Evolutionary conservation across 2,329 filamentous ascomycete genomes (phyloP).

Genomic region (Microcyclosporella mali): DNA sequence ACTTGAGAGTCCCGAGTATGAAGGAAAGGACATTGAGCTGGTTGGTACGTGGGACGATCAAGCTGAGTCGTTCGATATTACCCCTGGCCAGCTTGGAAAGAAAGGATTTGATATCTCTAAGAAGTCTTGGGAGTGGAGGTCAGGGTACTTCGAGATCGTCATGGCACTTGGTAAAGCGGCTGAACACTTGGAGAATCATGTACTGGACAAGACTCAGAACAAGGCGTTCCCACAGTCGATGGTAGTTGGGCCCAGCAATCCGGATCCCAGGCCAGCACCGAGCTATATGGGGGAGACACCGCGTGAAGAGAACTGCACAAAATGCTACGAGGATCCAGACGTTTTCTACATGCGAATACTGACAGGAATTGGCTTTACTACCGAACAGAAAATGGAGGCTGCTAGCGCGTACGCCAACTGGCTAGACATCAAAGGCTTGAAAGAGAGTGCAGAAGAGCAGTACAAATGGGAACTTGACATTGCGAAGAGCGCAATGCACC

Average conservation of each 20-base stretch:
- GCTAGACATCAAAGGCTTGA: constrained; percentile 67
- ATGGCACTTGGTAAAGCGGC: constrained; percentile 70
- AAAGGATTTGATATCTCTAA: constrained; percentile 62
- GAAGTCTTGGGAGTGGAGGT: constrained; percentile 77
- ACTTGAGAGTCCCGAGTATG: constrained; percentile 62
- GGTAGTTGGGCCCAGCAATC: constrained; percentile 78
- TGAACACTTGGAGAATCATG: constrained; percentile 75
- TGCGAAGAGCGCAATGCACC: constrained; percentile 52
- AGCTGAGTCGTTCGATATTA: constrained; percentile 40
- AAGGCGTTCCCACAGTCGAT: constrained; percentile 65
- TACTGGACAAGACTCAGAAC: constrained; percentile 61
- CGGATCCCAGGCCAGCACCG: constrained; percentile 66
- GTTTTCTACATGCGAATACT: constrained; percentile 75
- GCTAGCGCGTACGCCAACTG: constrained; percentile 78
- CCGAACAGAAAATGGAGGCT: constrained; percentile 73
- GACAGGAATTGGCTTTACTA: constrained; percentile 70
- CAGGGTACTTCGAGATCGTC: constrained; percentile 77
- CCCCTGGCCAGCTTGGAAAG: constrained; percentile 36
- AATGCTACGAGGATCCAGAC: constrained; percentile 64
- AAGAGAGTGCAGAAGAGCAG: constrained; percentile 62
- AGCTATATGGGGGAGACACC: constrained; percentile 58
- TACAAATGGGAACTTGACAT: constrained; percentile 72
- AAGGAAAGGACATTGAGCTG: constrained; percentile 57
- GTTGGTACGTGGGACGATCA: constrained; percentile 48
- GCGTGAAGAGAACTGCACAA: constrained; percentile 67